Evolutionary conservation across 768 basidiomycete genomes (phyloP), one percentile per base, ranked within the genome.

Genomic region (Boletus barrowsii): DNA sequence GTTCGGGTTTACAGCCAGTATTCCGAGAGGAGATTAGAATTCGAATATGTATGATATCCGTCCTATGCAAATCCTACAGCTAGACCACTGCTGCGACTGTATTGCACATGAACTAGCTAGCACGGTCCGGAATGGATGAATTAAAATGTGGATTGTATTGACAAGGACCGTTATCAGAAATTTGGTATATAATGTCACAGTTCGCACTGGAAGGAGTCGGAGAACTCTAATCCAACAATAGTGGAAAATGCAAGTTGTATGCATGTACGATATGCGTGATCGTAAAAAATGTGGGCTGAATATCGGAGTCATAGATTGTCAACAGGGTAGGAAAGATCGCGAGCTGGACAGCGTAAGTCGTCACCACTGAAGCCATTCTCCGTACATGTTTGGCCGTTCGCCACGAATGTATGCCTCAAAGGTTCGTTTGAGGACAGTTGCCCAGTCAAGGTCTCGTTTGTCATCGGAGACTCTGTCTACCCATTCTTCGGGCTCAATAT

Each of bases 311-410:
- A 59, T 68, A 64, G 69, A 71, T 72, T 58, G 67, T 56, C 52
- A 40, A 57, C 54, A 49, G 51, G 48, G 58, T 46, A 49, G 50
- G 36, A 29, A 56, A 51, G 52, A 51, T 55, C 54, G 57, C 41
- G 15, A 45, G 41, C 51, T 35, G 43, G 50, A 50, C 35, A 24
- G 52, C 49, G 41, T 11, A 45, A 22, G 41, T 55, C 42, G 66
- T 70, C 54, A 74, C 83, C 82, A 85, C 57, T 74, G 69, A 49
- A 84, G 65, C 80, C 79, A 82, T 68, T 98, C 94, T 32, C 94
- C 95, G 64, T 98, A 97, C 90, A 95, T 90, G 69, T 95, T 98
- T 10, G 96, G 93, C 57, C 79, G 74, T 73, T 99, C 96, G 15
- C 88, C 91, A 41, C 96, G 84, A 57, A 99, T 68, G 71, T 90